Conservation (phyloP, 169 alveolate genomes). For the Theileria annulata region DNA sequence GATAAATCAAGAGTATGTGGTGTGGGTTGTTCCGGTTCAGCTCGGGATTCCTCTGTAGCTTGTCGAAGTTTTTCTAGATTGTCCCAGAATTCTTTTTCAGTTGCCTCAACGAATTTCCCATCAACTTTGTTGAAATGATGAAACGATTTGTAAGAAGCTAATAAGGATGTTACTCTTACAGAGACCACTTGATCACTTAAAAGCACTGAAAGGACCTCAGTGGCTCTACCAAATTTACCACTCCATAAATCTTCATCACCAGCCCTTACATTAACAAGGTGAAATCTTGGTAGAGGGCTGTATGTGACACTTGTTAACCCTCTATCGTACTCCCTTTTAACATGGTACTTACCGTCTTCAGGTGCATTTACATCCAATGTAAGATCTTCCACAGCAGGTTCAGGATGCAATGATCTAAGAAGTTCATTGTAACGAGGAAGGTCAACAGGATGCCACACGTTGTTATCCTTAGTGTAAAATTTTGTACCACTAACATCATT, state of each 20-base stretch:
- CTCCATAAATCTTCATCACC: background rate
- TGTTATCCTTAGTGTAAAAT: background rate
- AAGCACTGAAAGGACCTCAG: background rate
- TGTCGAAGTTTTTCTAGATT: background rate
- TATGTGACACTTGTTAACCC: background rate
- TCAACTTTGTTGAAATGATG: background rate
- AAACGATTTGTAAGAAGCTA: no score
- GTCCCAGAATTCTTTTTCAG: background rate
- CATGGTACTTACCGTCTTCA: background rate
- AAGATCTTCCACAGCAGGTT: background rate
- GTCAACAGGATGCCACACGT: background rate
- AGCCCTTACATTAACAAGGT: background rate
- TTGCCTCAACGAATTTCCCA: background rate
- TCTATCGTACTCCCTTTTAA: background rate
- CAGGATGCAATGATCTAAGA: background rate
- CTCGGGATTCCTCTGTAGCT: background rate
- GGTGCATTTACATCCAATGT: background rate
- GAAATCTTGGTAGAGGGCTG: background rate
- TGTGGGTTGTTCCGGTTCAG: background rate
- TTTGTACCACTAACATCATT: background rate
- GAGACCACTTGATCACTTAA: background rate
- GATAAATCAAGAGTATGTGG: background rate
- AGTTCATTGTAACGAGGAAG: background rate
- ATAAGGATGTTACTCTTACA: background rate
- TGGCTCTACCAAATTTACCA: background rate